Evolutionary conservation across 1,284 basidiomycete species (phyloP), one percentile per base, ranked within the genome.

Genomic region (Amylostereum areolatum): DNA sequence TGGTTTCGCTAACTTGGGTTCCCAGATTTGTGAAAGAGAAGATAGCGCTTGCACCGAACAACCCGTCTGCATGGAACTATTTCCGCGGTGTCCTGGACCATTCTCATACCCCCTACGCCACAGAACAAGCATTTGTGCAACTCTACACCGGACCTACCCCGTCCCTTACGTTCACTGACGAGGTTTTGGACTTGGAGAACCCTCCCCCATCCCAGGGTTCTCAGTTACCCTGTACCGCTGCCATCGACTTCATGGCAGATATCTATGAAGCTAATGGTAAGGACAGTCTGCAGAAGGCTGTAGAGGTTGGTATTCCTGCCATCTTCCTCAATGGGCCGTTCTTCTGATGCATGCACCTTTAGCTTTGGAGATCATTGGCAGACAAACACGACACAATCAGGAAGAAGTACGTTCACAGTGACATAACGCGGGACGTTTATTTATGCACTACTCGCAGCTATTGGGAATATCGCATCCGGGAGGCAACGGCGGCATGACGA

Each of bases 51-150:
- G 90, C 89, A 9, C 92, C 94, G 2, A 94, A 94, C 66, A 97
- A 97, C 59, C 77, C 84, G 0, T 93, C 91, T 0, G 90, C 91
- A 1, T 97, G 94, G 94, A 96, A 96, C 65, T 97, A 96, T 64
- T 75, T 97, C 8, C 81, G 93, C 53, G 94, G 87, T 8, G 62
- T 87, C 8, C 75, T 92, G 12, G 75, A 87, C 50, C 63, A 75
- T 61, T 74, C 75, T 55, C 64, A 75, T 32, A 71, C 76, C 3
- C 80, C 89, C 0, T 84, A 84, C 56, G 67, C 78, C 0, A 66
- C 65, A 0, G 63, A 89, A 37, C 60, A 70, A 10, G 62, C 75
- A 0, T 91, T 92, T 55, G 82, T 89, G 5, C 60, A 72, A 30
- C 80, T 80, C 4, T 92, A 90, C 65, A 75, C 81, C 5, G 56